These are phyloP conservation scores for Neophaeococcomyces aloes DNA, from an alignment of 2,329 filamentous ascomycete genomes.

Conservation along the genomic window DNA sequence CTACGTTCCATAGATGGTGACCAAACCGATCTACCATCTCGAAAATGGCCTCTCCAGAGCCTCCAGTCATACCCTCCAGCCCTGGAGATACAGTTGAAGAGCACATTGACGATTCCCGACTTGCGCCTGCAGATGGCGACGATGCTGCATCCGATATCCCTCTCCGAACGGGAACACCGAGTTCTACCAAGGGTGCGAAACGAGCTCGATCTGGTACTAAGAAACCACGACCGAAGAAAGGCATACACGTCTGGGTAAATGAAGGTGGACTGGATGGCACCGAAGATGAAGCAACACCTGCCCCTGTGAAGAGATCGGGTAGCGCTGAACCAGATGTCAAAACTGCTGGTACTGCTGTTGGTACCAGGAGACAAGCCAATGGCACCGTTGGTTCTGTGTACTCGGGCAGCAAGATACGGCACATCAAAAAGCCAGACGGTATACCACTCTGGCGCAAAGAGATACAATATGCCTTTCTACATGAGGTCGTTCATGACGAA, in stretches of 20 bases:
- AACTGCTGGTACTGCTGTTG: conserved; percentile 27
- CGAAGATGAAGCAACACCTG: conserved; percentile 18
- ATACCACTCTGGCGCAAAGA: conserved; percentile 58
- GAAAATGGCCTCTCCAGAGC: conserved; percentile 19
- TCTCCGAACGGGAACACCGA: conserved; percentile 1
- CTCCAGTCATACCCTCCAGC: conserved; percentile 16
- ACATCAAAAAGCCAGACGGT: conserved; percentile 58
- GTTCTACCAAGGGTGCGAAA: conserved; percentile 5
- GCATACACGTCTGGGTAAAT: conserved; percentile 16
- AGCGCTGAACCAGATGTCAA: conserved; percentile 15
- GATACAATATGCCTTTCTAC: conserved; percentile 56
- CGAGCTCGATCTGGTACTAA: conserved; percentile 4
- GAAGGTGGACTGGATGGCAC: conserved; percentile 19
- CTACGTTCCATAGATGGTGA: not conserved
- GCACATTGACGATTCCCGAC: conserved; percentile 14
- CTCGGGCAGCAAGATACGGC: conserved; percentile 56
- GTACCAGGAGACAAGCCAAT: conserved; percentile 51
- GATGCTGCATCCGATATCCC: conserved; percentile 6
- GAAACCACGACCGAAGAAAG: conserved; percentile 17
- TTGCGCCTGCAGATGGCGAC: conserved; percentile 14
- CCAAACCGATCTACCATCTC: not conserved
- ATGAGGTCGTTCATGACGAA: conserved; percentile 52
- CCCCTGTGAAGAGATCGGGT: conserved; percentile 17
- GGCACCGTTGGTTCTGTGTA: conserved; percentile 57
- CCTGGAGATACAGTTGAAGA: conserved; percentile 19